A percentile compares a stretch with the other conserved stretches of the same genome.
Evolutionary conservation across 805 yeast genomes (phyloP).

Genomic region (Yamadazyma sp.): DNA sequence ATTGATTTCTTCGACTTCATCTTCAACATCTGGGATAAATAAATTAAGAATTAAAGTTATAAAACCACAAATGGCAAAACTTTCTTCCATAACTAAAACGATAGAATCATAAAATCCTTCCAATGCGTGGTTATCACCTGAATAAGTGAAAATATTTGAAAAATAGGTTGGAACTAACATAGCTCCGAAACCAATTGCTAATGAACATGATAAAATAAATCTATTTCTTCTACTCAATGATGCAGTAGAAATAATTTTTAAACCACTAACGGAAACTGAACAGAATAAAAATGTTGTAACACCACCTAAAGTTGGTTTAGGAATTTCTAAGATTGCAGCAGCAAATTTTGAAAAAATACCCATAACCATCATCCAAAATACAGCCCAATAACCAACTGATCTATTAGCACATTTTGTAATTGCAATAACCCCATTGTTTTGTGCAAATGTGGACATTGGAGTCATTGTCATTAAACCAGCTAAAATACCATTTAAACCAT

Average conservation of each 20-base stretch:
- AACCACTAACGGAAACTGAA: constrained; percentile 73
- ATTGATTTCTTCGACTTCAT: constrained; percentile 45
- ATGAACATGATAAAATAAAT: constrained; percentile 63
- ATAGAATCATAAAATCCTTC: constrained; percentile 68
- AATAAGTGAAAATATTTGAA: constrained; percentile 58
- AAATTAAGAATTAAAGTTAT: constrained; percentile 60
- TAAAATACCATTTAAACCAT: constrained; percentile 75
- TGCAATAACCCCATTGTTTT: constrained; percentile 92
- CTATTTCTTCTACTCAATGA: constrained; percentile 72
- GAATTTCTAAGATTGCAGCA: constrained; percentile 74
- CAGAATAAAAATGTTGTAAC: constrained; percentile 78
- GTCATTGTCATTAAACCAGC: constrained; percentile 80
- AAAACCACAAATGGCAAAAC: constrained; percentile 69
- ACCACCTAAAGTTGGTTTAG: constrained; percentile 63
- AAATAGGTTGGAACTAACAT: constrained; percentile 67
- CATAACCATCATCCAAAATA: constrained; percentile 78
- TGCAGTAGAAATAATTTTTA: constrained; percentile 59
- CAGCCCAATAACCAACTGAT: constrained; percentile 75
- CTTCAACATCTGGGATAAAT: constrained; percentile 56
- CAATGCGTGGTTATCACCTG: constrained; percentile 55
- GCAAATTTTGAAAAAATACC: constrained; percentile 86
- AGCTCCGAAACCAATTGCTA: constrained; percentile 67
- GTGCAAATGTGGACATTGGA: constrained; percentile 93
- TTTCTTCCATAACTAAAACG: constrained; percentile 66
- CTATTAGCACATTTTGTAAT: constrained; percentile 90